These are phyloP conservation scores for Starmera quercuum DNA, from an alignment of 805 yeast species.

Conservation along the genomic window DNA sequence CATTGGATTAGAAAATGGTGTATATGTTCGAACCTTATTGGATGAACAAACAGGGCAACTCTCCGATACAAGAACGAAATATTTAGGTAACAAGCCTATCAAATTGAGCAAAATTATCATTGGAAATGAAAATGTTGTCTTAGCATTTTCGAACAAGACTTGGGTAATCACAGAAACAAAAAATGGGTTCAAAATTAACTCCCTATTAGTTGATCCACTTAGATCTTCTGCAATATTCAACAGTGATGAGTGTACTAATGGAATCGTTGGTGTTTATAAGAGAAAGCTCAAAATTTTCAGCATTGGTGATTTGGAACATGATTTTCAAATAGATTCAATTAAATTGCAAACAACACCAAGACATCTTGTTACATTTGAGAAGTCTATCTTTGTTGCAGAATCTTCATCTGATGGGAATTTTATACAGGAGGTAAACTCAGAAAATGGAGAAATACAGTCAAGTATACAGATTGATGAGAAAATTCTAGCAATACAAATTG, in stretches of 20 bases:
- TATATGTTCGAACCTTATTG: constrained; percentile 57
- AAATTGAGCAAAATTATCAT: constrained; percentile 22
- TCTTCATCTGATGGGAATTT: constrained; percentile 1
- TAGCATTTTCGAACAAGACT: constrained; percentile 24
- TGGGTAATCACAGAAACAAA: constrained; percentile 24
- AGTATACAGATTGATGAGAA: constrained; percentile 6
- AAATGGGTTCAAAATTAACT: constrained; percentile 18
- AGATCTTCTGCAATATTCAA: constrained; percentile 43
- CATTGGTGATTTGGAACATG: constrained; percentile 31
- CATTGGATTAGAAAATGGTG: constrained; percentile 80
- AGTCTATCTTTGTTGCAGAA: constrained; percentile 13
- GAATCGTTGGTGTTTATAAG: constrained; percentile 55
- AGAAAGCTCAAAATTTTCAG: constrained; percentile 48
- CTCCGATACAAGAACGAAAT: constrained; percentile 58
- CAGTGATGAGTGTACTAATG: constrained; percentile 56
- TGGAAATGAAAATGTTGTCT: constrained; percentile 14
- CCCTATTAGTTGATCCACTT: constrained; percentile 24
- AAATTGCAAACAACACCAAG: constrained; percentile 46
- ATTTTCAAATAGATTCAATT: constrained; percentile 28
- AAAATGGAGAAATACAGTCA: constrained; percentile 7
- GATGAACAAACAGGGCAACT: constrained; percentile 55
- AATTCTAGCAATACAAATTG: constrained; percentile 7
- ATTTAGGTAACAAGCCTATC: constrained; percentile 66
- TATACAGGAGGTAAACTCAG: constrained; percentile 10
- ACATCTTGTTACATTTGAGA: constrained; percentile 23